Evolutionary conservation across 495 filamentous ascomycete species (phyloP).

Genomic region (Penicillium tannophilum): DNA sequence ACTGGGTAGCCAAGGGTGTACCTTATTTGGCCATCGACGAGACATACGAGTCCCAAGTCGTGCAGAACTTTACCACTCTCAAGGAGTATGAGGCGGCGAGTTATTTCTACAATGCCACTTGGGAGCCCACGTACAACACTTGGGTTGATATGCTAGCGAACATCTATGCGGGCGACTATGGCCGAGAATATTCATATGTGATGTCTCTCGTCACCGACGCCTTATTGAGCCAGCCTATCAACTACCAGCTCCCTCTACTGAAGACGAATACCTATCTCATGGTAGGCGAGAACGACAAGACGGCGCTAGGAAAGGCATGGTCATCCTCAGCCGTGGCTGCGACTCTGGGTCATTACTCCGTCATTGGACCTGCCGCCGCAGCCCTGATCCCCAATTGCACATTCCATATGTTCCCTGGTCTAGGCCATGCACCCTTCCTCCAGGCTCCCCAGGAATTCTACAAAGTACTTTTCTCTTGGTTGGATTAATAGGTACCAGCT

Average conservation of each 20-base stretch:
- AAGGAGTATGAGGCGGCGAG: constrained; percentile 14
- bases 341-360: constrained; percentile 12
- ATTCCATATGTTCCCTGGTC: constrained; percentile 21
- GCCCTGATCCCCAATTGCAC: constrained; percentile 18
- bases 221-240: background rate
- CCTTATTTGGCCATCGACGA: constrained; percentile 13
- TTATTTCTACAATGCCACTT: constrained; percentile 17
- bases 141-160: constrained; percentile 20
- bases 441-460: constrained; percentile 19
- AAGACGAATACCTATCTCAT: constrained; percentile 15
- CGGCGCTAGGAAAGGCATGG: constrained; percentile 15
- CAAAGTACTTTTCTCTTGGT: constrained; percentile 12
- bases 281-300: constrained; percentile 13
- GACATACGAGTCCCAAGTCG: constrained; percentile 12
- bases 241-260: background rate
- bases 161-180: constrained; percentile 16
- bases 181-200: constrained; percentile 18
- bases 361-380: constrained; percentile 19
- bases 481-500: background rate
- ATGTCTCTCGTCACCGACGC: constrained; percentile 16
- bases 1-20: constrained; percentile 20
- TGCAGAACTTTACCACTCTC: constrained; percentile 10
- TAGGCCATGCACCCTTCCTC: constrained; percentile 23
- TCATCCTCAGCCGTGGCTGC: constrained; percentile 12
- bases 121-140: constrained; percentile 20